phyloP scores from a whole-genome alignment of 257 asterid species.

The Salvia miltiorrhiza region DNA sequence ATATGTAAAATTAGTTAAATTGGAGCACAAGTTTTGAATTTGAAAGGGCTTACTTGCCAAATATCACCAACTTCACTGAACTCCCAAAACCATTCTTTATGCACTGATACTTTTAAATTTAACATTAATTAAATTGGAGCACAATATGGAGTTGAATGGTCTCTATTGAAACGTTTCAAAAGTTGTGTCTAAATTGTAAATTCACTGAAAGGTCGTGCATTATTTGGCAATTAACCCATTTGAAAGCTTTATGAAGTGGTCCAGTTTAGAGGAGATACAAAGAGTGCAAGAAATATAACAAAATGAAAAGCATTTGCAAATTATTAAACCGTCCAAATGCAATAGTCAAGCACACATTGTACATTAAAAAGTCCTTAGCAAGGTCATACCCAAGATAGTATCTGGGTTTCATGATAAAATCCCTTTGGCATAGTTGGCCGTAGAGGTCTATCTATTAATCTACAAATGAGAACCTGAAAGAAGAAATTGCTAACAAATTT shows the following conservation, averaged over 20 bases:
- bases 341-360: neutral
- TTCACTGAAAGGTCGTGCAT: too few species aligned
- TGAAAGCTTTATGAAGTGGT: neutral
- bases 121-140: neutral
- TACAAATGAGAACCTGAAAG: conserved; percentile 93
- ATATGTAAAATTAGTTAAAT: neutral
- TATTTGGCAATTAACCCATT: neutral
- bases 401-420: conserved; percentile 91
- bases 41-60: neutral
- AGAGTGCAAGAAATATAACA: conserved; percentile 7
- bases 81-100: neutral
- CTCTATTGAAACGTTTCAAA: too few species aligned
- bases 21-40: neutral
- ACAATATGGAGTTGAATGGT: too few species aligned
- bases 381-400: conserved; percentile 84
- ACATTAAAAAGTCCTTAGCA: conserved; percentile 18
- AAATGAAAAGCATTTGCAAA: conserved; percentile 3
- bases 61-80: neutral
- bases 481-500: conserved; percentile 21
- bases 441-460: conserved; percentile 94
- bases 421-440: conserved; percentile 97
- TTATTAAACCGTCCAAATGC: neutral
- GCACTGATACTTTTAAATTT: neutral
- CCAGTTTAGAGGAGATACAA: neutral
- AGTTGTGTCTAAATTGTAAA: too few species aligned